Evolutionary conservation across 768 basidiomycete genomes (phyloP).

Genomic region (Phlebiopsis flavidoalba): DNA sequence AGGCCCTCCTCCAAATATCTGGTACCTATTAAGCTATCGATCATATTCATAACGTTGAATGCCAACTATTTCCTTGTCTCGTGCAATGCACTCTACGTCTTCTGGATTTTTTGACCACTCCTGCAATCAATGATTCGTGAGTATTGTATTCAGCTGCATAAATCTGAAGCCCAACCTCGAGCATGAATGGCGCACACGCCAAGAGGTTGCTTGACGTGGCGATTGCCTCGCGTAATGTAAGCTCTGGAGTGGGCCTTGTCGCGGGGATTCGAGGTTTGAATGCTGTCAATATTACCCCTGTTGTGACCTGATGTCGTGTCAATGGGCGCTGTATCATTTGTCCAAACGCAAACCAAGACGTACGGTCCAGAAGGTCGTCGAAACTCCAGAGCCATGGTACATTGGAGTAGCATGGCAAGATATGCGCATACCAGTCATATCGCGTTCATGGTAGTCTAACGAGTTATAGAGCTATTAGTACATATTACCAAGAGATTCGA

Average conservation of each 20-base stretch:
- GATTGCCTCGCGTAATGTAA: conserved; percentile 13
- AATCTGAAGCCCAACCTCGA: conserved; percentile 5
- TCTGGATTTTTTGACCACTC: conserved; percentile 23
- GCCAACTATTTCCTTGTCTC: conserved; percentile 9
- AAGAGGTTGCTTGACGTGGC: conserved; percentile 17
- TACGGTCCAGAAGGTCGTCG: conserved; percentile 18
- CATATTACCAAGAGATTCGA: background rate
- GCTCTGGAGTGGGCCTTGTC: conserved; percentile 17
- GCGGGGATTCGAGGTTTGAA: conserved; percentile 22
- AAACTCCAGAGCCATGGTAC: conserved; percentile 25
- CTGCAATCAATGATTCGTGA: conserved; percentile 4
- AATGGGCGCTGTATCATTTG: background rate
- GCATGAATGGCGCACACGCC: conserved; percentile 22
- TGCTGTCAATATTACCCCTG: conserved; percentile 18
- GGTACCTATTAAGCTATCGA: background rate
- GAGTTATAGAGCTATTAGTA: background rate
- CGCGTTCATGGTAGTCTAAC: conserved; percentile 21
- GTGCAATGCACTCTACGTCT: conserved; percentile 13
- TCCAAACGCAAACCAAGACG: background rate
- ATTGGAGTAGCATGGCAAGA: conserved; percentile 20
- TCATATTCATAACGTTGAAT: background rate
- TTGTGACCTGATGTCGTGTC: background rate
- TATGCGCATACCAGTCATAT: conserved; percentile 18
- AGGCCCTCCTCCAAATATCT: conserved; percentile 16
- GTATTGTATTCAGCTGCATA: background rate